phyloP scores from a whole-genome alignment of 345 rosid species.

The Citrus medica region DNA sequence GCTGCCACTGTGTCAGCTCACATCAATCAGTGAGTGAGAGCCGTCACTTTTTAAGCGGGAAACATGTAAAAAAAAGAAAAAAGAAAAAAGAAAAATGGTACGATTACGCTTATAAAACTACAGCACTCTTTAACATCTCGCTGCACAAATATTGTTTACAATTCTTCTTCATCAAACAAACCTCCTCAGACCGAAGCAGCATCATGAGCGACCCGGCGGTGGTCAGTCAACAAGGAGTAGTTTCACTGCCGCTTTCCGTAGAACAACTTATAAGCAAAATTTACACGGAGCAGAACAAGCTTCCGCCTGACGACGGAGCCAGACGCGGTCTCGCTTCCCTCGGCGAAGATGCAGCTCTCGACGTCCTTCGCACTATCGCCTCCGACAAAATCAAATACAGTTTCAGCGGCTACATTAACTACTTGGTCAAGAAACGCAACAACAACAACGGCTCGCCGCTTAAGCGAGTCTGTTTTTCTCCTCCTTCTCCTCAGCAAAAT shows the following conservation, averaged over 20 bases:
- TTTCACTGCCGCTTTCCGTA: constrained; percentile 30
- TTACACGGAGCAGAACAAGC: constrained; percentile 25
- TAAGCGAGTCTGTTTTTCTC: not conserved
- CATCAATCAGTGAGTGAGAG: too few species aligned
- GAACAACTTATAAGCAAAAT: constrained; percentile 37
- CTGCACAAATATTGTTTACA: too few species aligned
- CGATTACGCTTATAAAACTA: too few species aligned
- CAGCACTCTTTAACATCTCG: too few species aligned
- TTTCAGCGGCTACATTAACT: constrained; percentile 18
- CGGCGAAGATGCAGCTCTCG: constrained; percentile 35
- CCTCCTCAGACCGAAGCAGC: not conserved
- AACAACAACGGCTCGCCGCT: not conserved
- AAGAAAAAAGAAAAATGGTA: too few species aligned
- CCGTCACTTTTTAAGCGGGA: too few species aligned
- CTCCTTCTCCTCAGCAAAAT: not conserved
- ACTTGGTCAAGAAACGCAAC: not conserved
- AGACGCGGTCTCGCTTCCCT: constrained; percentile 28
- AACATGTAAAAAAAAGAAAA: too few species aligned
- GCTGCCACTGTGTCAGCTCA: too few species aligned
- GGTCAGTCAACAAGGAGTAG: not conserved
- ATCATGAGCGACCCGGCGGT: not conserved
- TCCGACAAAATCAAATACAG: not conserved
- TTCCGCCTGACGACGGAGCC: constrained; percentile 19
- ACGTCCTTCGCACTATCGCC: constrained; percentile 15
- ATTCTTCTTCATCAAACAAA: not conserved